These are phyloP conservation scores for Euphrasia arctica DNA, from an alignment of 305 asterid species.

Conservation along the genomic window DNA sequence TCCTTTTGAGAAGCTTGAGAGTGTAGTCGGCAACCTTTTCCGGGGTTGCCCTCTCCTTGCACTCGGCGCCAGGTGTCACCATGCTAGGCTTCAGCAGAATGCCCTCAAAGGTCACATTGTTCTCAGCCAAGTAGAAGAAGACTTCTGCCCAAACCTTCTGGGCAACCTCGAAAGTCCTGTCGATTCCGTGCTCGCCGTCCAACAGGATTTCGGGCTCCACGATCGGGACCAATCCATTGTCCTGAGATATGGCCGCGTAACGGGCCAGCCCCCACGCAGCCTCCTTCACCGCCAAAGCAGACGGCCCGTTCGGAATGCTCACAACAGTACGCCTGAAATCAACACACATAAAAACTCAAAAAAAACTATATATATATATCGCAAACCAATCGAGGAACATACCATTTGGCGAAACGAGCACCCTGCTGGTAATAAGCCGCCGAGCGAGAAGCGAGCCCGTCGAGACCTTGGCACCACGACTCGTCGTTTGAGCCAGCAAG, in stretches of 20 bases:
- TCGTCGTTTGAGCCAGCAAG: conserved; percentile 86
- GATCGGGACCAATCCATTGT: conserved; percentile 85
- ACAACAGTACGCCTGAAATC: conserved; percentile 83
- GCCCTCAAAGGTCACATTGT: conserved; percentile 85
- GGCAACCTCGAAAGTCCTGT: conserved; percentile 85
- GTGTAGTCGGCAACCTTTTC: conserved; percentile 71
- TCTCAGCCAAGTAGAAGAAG: conserved; percentile 82
- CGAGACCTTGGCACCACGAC: conserved; percentile 97
- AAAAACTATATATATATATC: no score
- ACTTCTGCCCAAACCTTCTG: conserved; percentile 77
- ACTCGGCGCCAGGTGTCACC: conserved; percentile 92
- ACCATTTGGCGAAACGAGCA: conserved; percentile 96
- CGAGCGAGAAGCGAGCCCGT: conserved; percentile 89
- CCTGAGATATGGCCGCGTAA: conserved; percentile 92
- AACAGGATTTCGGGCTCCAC: conserved; percentile 90
- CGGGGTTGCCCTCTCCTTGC: conserved; percentile 71
- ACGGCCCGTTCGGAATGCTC: conserved; percentile 93
- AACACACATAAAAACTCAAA: no score
- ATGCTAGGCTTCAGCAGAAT: conserved; percentile 90
- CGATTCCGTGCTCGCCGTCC: conserved; percentile 82
- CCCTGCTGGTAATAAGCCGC: conserved; percentile 95
- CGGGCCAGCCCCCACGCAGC: conserved; percentile 97
- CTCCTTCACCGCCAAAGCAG: conserved; percentile 89
- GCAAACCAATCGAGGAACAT: no score
- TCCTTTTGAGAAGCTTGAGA: conserved; percentile 59